Base-by-base conservation (phyloP, 2,329 filamentous ascomycete species). In the Talaromyces islandicus region DNA sequence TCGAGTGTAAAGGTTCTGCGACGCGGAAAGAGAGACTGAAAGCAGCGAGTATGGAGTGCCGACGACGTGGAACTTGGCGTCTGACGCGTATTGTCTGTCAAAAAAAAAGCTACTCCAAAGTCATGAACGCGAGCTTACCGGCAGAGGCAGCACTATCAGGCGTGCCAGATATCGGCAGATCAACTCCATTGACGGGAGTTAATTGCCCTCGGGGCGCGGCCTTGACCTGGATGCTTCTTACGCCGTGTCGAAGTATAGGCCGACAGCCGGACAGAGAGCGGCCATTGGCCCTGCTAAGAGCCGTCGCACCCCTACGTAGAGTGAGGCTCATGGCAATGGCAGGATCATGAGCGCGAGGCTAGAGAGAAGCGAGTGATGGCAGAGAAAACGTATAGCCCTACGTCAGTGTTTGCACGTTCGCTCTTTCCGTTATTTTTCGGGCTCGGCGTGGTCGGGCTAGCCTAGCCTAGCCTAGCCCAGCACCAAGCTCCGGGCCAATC, bases 1-100 rank as follows among this genome's bases (percentile, higher is more conserved):
- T 67, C 93, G 85, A 24, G 94, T 97, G 76, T 94, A 97, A 55
- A 99, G 86, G 68, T 90, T 89, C 75, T 97, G 93, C 32, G 93
- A 97, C 48, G 94, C 90, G 38, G 94, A 95, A 57, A 99, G 85
- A 7, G 89, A 91, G 65, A 96, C 92, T 24, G 93, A 97, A 67
- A 99, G 87, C 64, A 99, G 86, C 59, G 94, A 97, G 76, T 94
- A 94, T 1, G 93, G 92, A 25, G 90, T 85, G 63, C 94, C 94
- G 65, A 99, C 81, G 54, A 97, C 91, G 76, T 97, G 91, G 75
- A 99, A 99, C 60, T 88, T 87, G 58, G 94, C 94, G 83, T 97
- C 94, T 97, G 67, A 7, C 7, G 10, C 19, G 38, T 14, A 11
- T 30, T 30, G 6, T 3, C 19, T 21, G 38, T 59, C 51, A 59